Evolutionary conservation across 2,329 filamentous ascomycete genomes (phyloP).

Genomic region (Apiospora hydei): DNA sequence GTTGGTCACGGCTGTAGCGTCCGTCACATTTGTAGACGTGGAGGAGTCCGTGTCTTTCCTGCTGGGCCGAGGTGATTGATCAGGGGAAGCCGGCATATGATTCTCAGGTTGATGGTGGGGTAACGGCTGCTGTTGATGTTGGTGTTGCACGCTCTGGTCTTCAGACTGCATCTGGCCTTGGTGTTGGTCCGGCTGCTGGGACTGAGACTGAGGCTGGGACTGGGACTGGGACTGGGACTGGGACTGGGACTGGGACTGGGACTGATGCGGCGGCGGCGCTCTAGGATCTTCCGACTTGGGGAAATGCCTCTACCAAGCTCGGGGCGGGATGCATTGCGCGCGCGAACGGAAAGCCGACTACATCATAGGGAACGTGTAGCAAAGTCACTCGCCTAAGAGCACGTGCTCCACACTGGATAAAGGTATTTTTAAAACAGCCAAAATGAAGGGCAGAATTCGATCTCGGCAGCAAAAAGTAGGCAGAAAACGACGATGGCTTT

Average conservation of each 20-base stretch:
- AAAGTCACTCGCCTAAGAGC: constrained; percentile 22
- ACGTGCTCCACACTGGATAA: constrained; percentile 18
- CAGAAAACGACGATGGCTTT: background rate
- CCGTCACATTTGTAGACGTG: constrained; percentile 59
- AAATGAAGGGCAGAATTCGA: background rate
- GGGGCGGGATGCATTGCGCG: constrained; percentile 44
- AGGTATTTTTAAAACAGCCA: background rate
- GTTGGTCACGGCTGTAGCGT: constrained; percentile 45
- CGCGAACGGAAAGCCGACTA: constrained; percentile 24
- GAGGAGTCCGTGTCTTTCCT: constrained; percentile 62
- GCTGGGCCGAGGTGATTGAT: constrained; percentile 38
- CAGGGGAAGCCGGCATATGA: constrained; percentile 33
- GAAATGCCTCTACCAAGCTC: constrained; percentile 45
- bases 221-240: constrained; percentile 25
- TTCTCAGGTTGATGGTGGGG: constrained; percentile 34
- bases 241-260: constrained; percentile 24
- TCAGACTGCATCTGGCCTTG: constrained; percentile 37
- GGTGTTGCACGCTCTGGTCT: constrained; percentile 27
- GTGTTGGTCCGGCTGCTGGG: constrained; percentile 35
- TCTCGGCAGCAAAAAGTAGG: background rate
- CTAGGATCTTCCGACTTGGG: constrained; percentile 43
- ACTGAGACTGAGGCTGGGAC: constrained; percentile 25
- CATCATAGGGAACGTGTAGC: constrained; percentile 20
- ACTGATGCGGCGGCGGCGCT: constrained; percentile 37
- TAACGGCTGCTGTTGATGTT: constrained; percentile 31